phyloP scores from a whole-genome alignment of 2,329 filamentous ascomycete species.

The Aspergillus thermomutatus region DNA sequence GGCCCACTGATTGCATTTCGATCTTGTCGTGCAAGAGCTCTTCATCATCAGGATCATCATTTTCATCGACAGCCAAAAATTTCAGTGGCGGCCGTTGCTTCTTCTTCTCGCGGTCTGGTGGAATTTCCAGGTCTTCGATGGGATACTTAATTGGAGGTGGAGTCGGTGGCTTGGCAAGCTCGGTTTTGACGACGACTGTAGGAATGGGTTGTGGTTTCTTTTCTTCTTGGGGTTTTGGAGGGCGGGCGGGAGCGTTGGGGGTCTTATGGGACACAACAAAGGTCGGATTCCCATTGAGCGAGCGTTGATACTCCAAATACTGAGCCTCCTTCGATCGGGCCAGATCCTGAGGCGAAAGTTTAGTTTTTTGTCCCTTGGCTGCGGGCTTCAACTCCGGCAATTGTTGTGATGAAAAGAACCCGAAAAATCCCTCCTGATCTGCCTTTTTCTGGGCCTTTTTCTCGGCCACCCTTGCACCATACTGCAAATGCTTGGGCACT shows the following conservation, averaged over 20 bases:
- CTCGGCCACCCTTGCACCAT: constrained; percentile 75
- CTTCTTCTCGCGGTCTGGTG: constrained; percentile 61
- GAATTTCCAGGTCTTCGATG: constrained; percentile 86
- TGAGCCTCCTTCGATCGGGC: constrained; percentile 45
- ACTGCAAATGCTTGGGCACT: constrained; percentile 75
- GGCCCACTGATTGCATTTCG: constrained; percentile 79
- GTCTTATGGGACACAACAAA: constrained; percentile 34
- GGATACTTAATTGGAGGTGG: constrained; percentile 86
- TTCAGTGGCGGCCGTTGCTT: constrained; percentile 70
- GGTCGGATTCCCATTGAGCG: constrained; percentile 43
- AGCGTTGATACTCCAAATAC: constrained; percentile 48
- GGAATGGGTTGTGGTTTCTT: constrained; percentile 34
- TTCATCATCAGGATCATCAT: constrained; percentile 48
- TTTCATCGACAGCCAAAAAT: constrained; percentile 68
- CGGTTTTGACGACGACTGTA: constrained; percentile 44
- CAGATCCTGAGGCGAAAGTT: constrained; percentile 46
- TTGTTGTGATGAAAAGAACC: constrained; percentile 52
- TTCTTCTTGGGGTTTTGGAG: constrained; percentile 31
- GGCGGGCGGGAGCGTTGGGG: constrained; percentile 25
- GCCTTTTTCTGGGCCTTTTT: constrained; percentile 68
- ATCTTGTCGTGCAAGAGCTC: constrained; percentile 52
- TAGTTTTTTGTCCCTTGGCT: constrained; percentile 65
- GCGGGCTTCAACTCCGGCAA: constrained; percentile 72
- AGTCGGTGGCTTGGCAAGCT: constrained; percentile 56
- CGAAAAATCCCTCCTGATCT: constrained; percentile 49